Evolutionary conservation across 2,329 filamentous ascomycete genomes (phyloP), one percentile per base, ranked within the genome.

Genomic region (Phialocephala subalpina): DNA sequence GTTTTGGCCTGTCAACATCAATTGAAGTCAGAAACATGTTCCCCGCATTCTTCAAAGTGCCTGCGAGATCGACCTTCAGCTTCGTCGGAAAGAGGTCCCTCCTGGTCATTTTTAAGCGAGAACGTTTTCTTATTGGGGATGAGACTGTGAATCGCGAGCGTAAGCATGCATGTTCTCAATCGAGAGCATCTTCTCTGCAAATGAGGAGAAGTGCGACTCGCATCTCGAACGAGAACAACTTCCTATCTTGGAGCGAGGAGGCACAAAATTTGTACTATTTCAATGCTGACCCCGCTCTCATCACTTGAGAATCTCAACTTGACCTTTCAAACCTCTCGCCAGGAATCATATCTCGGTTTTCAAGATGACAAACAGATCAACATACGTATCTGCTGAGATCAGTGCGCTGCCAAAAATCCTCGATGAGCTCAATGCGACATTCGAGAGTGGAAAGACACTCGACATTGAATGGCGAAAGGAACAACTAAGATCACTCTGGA

Each of bases 391-490:
- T 18, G 42, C 42, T 45, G 12, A 14, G 9, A 20, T 45, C n/a
- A 45, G 42, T 18, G 20, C 16, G 8, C 42, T 53, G 12, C 49
- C 25, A 33, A 53, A 27, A n/a, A 53, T 35, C 25, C 27, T 55
- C 12, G 25, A 33, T 5, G 52, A 36, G 8, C 27, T 55, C 7
- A 6, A 55, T 55, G 52, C 52, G 3, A 20, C 52, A 18, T 55
- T 55, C 20, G 12, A 20, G 14, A 55, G 52, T 20, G 52, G 33
- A 8, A 33, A 35, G 25, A 55, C 52, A 11, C 25, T 33, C 16
- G 27, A 18, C 7, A 22, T 55, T 18, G 52, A 55, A 20, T 55
- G 52, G 52, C 12, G 52, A 33, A 55, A 55, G 20, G 52, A 55
- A 36, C 52, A 55, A 16, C 16, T 55, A 8, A 55, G 52, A 14